Base-by-base conservation (phyloP, 148 eudicot genomes). In the Chenopodium quinoa region DNA sequence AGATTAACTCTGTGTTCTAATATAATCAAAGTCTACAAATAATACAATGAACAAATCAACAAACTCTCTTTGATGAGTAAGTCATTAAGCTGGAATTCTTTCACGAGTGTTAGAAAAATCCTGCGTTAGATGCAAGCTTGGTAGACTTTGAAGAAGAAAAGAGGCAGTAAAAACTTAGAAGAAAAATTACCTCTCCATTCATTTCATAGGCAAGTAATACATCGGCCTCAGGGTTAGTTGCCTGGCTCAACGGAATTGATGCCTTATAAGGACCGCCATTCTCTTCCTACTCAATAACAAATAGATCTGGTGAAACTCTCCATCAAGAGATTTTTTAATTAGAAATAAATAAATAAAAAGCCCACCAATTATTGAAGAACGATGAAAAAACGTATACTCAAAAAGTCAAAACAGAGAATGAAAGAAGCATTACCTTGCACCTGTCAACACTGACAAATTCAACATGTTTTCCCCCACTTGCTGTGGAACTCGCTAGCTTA, bases 121-220 rank as follows among this genome's bases (percentile, higher is more conserved):
- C 25, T 32, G 50, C 27, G 66, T 54, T 16, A 40, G 20, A 82
- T 20, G 32, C 27, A 77, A 58, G 47, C 56, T 76, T 52, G 22
- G 6, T 12, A 16, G 8, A 23, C 46, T 50, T 32, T 68, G n/a
- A 14, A 80, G 44, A 40, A 29, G n/a, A 44, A 12, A n/a, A 23
- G 23, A 37, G 54, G 40, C 44, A 60, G 29, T 56, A 34, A 16
- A 32, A 62, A 60, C n/a, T n/a, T 73, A 80, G 52, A 63, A 7
- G 76, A 25, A 62, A 56, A 56, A 67, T 81, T 84, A 91, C 99
- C 94, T 92, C 85, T 68, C 95, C 99, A 79, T 95, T 95, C 97
- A 95, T 95, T 84, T 95, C 99, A 83, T 95, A 95, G 58, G 97
- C 99, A 71, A 95, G 92, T 69, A 95, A 82, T 76, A 93, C 97